These are phyloP conservation scores for Curvularia spicifera DNA, from an alignment of 2,329 filamentous ascomycete genomes.

Conservation along the genomic window DNA sequence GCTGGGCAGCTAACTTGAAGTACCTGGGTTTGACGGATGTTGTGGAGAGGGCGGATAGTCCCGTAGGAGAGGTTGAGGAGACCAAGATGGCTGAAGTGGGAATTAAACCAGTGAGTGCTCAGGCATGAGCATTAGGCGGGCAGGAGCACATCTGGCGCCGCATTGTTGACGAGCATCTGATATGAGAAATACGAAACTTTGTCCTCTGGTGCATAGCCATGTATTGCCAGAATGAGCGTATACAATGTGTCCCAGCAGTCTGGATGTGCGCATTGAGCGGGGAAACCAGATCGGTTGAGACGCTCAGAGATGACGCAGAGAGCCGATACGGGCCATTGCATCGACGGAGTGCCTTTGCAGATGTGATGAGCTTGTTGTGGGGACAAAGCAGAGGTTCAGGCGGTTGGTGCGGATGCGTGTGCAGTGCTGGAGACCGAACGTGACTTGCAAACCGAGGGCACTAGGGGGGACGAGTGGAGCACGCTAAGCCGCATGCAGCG, in stretches of 20 bases:
- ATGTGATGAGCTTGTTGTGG: no score
- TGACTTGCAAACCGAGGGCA: conserved; percentile 7
- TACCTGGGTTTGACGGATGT: conserved; percentile 45
- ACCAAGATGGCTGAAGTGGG: conserved; percentile 39
- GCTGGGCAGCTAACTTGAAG: conserved; percentile 49
- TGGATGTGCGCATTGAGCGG: not conserved
- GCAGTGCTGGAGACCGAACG: not conserved
- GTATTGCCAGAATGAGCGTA: no score
- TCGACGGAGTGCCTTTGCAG: not conserved
- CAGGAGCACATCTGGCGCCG: conserved; percentile 4
- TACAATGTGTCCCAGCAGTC: not conserved
- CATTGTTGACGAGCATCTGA: not conserved
- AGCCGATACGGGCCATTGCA: not conserved
- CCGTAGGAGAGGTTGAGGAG: conserved; percentile 22
- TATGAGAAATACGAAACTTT: not conserved
- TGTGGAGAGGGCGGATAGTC: conserved; percentile 32
- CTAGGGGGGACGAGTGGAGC: conserved; percentile 8
- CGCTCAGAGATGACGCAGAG: not conserved
- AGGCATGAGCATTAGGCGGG: conserved; percentile 22
- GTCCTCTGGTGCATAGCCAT: not conserved
- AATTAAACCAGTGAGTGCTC: conserved; percentile 36
- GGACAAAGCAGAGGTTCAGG: no score
- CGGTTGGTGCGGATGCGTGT: not conserved
- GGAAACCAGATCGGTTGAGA: conserved; percentile 8
- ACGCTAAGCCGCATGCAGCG: conserved; percentile 10